These are phyloP conservation scores for Puccinia coronata DNA, from an alignment of 1,284 basidiomycete genomes.

Conservation along the genomic window DNA sequence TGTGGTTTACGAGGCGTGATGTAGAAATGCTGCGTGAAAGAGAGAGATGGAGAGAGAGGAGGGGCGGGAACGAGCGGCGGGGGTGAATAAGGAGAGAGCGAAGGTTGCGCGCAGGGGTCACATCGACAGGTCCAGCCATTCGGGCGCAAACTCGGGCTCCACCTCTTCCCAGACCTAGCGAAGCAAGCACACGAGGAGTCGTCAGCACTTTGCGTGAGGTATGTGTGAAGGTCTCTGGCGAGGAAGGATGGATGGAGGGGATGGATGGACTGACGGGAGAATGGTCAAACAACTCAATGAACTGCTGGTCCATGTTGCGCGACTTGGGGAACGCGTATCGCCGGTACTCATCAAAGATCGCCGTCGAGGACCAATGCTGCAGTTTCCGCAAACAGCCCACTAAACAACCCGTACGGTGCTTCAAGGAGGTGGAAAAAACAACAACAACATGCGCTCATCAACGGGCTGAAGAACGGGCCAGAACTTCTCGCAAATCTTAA, in stretches of 20 bases:
- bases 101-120: not conserved
- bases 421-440: too few species aligned
- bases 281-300: conserved; percentile 62
- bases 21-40: too few species aligned
- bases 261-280: conserved; percentile 16
- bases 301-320: conserved; percentile 64
- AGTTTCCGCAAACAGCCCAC: conserved; percentile 64
- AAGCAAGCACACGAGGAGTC: not conserved
- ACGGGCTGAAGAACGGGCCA: too few species aligned
- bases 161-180: conserved; percentile 42
- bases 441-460: too few species aligned
- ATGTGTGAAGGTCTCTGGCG: not conserved
- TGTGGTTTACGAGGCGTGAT: too few species aligned
- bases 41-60: too few species aligned
- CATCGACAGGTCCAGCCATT: conserved; percentile 39
- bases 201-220: too few species aligned
- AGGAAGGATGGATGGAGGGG: not conserved
- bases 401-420: conserved; percentile 65
- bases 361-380: conserved; percentile 64
- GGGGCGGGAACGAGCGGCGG: too few species aligned
- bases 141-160: conserved; percentile 32
- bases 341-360: conserved; percentile 65
- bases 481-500: not conserved
- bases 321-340: conserved; percentile 63
- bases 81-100: too few species aligned